phyloP scores from a whole-genome alignment of 139 green algal species.

The Marvania coccoides region DNA sequence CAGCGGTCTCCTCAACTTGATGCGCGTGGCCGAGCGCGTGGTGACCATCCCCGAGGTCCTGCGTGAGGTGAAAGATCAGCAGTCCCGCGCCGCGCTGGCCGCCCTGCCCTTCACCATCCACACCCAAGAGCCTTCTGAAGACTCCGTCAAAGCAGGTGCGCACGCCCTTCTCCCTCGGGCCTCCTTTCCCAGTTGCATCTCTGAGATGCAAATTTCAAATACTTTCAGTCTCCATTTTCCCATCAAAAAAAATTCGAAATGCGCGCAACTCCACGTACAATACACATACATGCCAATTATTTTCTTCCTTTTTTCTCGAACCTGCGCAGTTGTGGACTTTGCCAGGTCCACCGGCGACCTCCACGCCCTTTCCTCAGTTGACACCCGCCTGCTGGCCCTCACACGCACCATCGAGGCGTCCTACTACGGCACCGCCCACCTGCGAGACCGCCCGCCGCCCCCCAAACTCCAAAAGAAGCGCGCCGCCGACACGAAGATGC shows the following conservation, averaged over 20 bases:
- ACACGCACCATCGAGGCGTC: conserved; percentile 64
- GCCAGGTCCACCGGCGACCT: conserved; percentile 79
- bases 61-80: conserved; percentile 67
- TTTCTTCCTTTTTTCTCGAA: neutral
- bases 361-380: conserved; percentile 66
- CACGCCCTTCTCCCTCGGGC: too few species aligned
- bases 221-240: neutral
- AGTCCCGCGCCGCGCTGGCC: conserved; percentile 49
- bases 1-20: conserved; percentile 33
- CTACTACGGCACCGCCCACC: conserved; percentile 47
- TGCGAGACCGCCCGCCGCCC: conserved; percentile 39
- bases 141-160: conserved; percentile 62
- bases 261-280: neutral
- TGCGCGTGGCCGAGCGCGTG: conserved; percentile 29
- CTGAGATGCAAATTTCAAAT: neutral
- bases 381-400: conserved; percentile 81
- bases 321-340: conserved; percentile 70
- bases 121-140: conserved; percentile 54
- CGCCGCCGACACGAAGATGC: conserved; percentile 6
- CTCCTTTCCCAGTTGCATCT: neutral
- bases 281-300: neutral
- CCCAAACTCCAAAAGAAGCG: conserved; percentile 11
- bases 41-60: conserved; percentile 76
- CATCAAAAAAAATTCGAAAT: neutral
- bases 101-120: conserved; percentile 53